Evolutionary conservation across 225 moss, liverwort and hornwort species (phyloP), one percentile per base, ranked within the genome.

Genomic region (Physcomitrium patens): DNA sequence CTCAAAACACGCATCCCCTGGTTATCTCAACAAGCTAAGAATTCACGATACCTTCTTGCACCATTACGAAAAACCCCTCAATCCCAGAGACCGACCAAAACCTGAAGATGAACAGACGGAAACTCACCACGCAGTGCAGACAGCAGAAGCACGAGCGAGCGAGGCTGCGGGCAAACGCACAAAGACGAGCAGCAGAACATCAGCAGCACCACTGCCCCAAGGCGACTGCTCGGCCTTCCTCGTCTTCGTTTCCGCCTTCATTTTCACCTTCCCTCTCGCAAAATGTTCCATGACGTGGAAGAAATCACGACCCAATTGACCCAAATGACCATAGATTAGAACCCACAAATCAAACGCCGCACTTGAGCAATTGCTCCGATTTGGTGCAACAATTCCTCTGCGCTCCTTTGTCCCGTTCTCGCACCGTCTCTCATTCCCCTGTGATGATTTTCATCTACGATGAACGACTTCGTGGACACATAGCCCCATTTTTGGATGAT

Each of bases 111-210:
- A 13, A 43, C 8, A 14, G 8, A 54, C 8, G 5, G 9, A 48
- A n/a, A 48, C 79, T 17, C 27, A 84, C 88, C 88, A 88, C 62
- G 78, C 51, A 47, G 69, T 83, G 80, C 85, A 88, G 67, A 88
- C 88, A 23, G 69, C 57, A 18, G 88, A 70, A 31, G 63, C 80
- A 58, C 58, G 61, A 42, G 85, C 85, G 10, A 88, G 76, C 9
- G 83, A 78, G 49, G 14, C 58, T 31, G 82, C 47, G 70, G 85
- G 73, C 69, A 88, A 43, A 28, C 76, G 80, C 6, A 70, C 60
- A 54, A 88, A 88, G 82, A 88, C 63, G 27, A 27, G 82, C 71
- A 63, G 65, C 43, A 88, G 82, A 72, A 82, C 69, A 51, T 82
- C 78, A 4, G 72, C 60, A 44, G 65, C 27, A 62, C 63, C 77